Evolutionary conservation across 495 filamentous ascomycete genomes (phyloP), one percentile per base, ranked within the genome.

Genomic region (Aspergillus avenaceus): DNA sequence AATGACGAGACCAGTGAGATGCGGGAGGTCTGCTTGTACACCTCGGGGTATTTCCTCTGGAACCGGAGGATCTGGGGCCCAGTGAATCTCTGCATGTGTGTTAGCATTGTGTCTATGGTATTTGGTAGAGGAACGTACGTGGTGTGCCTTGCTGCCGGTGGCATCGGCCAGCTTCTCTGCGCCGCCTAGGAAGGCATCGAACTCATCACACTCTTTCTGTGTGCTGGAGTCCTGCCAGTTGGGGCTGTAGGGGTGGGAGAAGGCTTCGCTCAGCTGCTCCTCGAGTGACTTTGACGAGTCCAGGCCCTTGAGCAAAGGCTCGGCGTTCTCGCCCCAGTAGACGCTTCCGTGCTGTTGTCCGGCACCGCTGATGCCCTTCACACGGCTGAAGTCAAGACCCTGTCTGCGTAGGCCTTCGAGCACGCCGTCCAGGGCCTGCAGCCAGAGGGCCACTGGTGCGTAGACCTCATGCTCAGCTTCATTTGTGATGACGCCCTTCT

Each of bases 191-290:
- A 71, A 70, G 11, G 70, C 75, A 64, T 97, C 91, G 62, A 96
- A 97, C 55, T 77, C 73, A 59, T 96, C 90, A 66, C 92, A 97
- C 65, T 98, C 87, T 42, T 74, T 72, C 72, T 96, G 90, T 0
- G 93, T 97, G 66, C 90, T 95, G 38, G 88, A 82, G 66, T 98
- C 93, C 67, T 97, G 93, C 93, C 93, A 98, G 69, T 97, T 98
- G 7, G 93, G 93, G 49, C 86, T 90, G 69, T 81, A 91, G 7
- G 86, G 84, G 65, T 95, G 87, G 6, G 90, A 87, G 63, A 98
- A 95, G 0, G 86, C 90, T 1, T 67, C 70, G 11, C 69, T 66
- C n/a, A 92, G 68, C 67, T 93, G 88, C 36, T 85, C 81, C 31
- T 89, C 78, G 19, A 92, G 70, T 1, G 71, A 58, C 62, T 77